Evolutionary conservation across 1,284 basidiomycete species (phyloP).

Genomic region (Leccinum cinnamomeum): DNA sequence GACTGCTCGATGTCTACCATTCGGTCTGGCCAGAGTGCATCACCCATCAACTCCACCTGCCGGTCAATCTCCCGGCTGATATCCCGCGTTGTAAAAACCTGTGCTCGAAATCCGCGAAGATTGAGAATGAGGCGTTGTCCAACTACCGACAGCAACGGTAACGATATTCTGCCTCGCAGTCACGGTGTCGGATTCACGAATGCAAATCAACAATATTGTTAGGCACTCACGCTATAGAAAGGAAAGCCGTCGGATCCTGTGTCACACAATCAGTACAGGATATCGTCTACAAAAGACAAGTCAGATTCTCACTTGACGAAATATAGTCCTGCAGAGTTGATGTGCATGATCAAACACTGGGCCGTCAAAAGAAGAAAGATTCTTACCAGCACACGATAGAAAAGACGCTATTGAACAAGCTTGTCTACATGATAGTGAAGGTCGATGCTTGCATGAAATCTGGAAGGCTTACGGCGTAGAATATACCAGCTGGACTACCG

Average conservation of each 20-base stretch:
- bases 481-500: constrained; percentile 5
- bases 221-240: neutral
- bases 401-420: constrained; percentile 6
- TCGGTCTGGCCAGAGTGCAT: neutral
- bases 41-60: constrained; percentile 12
- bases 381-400: constrained; percentile 16
- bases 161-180: constrained; percentile 6
- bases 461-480: constrained; percentile 10
- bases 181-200: neutral
- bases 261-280: neutral
- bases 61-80: constrained; percentile 17
- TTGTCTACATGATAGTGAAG: constrained; percentile 6
- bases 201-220: too few species aligned
- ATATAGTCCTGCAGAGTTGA: constrained; percentile 8
- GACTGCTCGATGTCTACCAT: neutral
- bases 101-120: constrained; percentile 11
- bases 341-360: neutral
- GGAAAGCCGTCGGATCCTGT: constrained; percentile 10
- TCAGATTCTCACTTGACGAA: neutral
- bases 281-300: neutral
- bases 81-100: constrained; percentile 2
- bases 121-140: constrained; percentile 24
- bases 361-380: neutral
- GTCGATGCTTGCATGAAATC: neutral
- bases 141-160: constrained; percentile 5